Conservation (phyloP, 2,329 filamentous ascomycete species). For the Botrytis aclada region DNA sequence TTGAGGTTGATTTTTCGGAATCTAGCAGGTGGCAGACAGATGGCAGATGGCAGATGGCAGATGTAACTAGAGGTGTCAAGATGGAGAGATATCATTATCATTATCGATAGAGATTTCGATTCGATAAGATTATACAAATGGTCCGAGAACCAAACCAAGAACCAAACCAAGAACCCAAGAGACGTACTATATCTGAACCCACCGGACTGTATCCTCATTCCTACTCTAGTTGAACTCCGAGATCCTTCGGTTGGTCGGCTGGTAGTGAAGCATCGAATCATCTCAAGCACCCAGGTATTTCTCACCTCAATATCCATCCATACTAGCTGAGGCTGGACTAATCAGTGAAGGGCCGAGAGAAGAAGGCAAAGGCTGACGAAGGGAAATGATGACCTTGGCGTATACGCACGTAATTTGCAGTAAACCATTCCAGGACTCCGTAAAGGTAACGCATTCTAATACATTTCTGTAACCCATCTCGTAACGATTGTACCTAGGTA, state of each 20-base stretch:
- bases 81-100: not conserved
- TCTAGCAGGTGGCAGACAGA: not conserved
- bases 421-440: not conserved
- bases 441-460: not conserved
- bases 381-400: not conserved
- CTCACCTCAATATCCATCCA: not conserved
- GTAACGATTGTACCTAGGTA: not conserved
- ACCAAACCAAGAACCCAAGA: no score
- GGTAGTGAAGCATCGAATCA: not conserved
- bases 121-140: not conserved
- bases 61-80: not conserved
- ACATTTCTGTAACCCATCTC: not conserved
- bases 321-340: not conserved
- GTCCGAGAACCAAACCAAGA: not conserved
- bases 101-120: slow-evolving; percentile 1
- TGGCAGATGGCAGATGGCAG: not conserved
- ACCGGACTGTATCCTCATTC: not conserved
- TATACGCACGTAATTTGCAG: not conserved
- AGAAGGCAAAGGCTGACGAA: not conserved
- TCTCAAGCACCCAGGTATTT: not conserved
- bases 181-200: not conserved
- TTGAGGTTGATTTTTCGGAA: not conserved
- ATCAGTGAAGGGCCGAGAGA: not conserved
- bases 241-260: not conserved
- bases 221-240: not conserved